These are phyloP conservation scores for Gloeopeniophorella convolvens DNA, from an alignment of 768 basidiomycete species.

Conservation along the genomic window DNA sequence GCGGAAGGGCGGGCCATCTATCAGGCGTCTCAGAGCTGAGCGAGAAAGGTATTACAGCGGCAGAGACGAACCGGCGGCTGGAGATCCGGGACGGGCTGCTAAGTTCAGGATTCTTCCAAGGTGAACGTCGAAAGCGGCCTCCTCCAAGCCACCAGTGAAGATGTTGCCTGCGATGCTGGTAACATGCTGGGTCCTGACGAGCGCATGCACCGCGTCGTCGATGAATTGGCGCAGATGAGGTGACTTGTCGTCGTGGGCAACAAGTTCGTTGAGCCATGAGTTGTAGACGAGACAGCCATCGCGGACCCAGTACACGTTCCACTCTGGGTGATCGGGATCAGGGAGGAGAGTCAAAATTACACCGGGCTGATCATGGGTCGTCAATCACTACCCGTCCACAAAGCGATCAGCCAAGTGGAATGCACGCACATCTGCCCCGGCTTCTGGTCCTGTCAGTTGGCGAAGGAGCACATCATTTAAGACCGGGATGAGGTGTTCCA, in stretches of 20 bases:
- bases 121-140: conserved; percentile 9
- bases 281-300: conserved; percentile 5
- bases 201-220: conserved; percentile 5
- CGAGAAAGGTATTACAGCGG: not conserved
- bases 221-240: conserved; percentile 5
- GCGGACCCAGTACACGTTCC: conserved; percentile 8
- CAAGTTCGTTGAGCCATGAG: conserved; percentile 6
- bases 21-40: not conserved
- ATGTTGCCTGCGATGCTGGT: not conserved
- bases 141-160: conserved; percentile 6
- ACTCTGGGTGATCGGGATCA: conserved; percentile 7
- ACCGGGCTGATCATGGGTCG: conserved; percentile 3
- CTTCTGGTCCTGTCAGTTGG: not conserved
- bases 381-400: not conserved
- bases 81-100: not conserved
- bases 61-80: conserved; percentile 4
- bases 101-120: not conserved
- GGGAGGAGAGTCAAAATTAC: conserved; percentile 2
- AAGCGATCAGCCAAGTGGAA: not conserved
- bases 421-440: conserved; percentile 6
- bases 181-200: conserved; percentile 9
- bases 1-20: conserved; percentile 13
- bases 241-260: not conserved
- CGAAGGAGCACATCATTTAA: not conserved
- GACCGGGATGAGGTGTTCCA: not conserved